Conservation (phyloP, 1,139 yeast species). For the Yamadazyma dendronema region DNA sequence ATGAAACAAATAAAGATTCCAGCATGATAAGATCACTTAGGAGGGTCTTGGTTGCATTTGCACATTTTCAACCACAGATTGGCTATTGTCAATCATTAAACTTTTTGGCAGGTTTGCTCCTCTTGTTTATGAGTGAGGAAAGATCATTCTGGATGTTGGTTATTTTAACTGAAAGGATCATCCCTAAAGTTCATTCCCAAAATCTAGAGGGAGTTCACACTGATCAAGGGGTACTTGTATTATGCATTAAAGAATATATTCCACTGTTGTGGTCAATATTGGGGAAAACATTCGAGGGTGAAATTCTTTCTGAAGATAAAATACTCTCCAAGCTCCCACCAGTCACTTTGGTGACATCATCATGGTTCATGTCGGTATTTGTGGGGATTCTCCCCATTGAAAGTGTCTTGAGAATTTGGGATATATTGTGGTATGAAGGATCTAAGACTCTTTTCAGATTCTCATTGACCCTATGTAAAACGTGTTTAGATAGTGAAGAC, state of each 20-base stretch:
- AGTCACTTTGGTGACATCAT: constrained; percentile 86
- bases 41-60: constrained; percentile 79
- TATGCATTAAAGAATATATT: constrained; percentile 77
- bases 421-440: constrained; percentile 88
- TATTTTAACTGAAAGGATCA: constrained; percentile 75
- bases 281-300: constrained; percentile 45
- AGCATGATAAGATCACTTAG: constrained; percentile 69
- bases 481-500: constrained; percentile 63
- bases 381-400: constrained; percentile 88
- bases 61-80: constrained; percentile 82
- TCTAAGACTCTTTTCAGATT: constrained; percentile 82
- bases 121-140: constrained; percentile 85
- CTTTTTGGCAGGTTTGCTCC: constrained; percentile 80
- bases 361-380: constrained; percentile 97
- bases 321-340: constrained; percentile 81
- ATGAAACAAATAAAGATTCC: constrained; percentile 41
- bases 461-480: constrained; percentile 77
- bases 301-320: constrained; percentile 50
- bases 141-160: constrained; percentile 94
- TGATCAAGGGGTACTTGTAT: constrained; percentile 91
- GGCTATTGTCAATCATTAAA: constrained; percentile 96
- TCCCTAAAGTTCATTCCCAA: constrained; percentile 91
- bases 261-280: constrained; percentile 75
- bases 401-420: constrained; percentile 88
- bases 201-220: constrained; percentile 91